Conservation (phyloP, 2,329 filamentous ascomycete species). For the Ophiostoma himal-ulmi region DNA sequence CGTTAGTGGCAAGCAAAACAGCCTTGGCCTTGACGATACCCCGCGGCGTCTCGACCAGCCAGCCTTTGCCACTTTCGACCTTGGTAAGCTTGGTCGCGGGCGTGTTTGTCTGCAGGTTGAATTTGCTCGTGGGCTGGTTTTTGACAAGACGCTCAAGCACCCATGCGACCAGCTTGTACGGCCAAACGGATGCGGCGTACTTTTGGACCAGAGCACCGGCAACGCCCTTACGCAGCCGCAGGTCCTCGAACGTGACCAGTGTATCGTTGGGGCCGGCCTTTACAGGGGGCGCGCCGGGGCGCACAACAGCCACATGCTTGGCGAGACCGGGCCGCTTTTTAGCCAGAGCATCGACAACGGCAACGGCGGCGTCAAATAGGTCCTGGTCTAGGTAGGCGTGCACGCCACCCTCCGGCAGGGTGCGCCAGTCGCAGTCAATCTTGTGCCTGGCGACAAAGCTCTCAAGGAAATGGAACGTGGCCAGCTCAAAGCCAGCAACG, state of each 20-base stretch:
- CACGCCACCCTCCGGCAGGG: slow-evolving; percentile 49
- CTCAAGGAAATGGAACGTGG: slow-evolving; percentile 57
- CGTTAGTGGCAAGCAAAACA: slow-evolving; percentile 77
- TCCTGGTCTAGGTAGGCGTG: slow-evolving; percentile 56
- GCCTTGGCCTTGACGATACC: slow-evolving; percentile 58
- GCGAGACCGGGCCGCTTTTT: slow-evolving; percentile 53
- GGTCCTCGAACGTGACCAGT: slow-evolving; percentile 38
- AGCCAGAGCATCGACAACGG: slow-evolving; percentile 47
- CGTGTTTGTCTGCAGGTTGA: slow-evolving; percentile 72
- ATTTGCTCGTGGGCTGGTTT: slow-evolving; percentile 33
- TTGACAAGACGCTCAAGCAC: slow-evolving; percentile 56
- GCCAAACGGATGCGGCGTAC: slow-evolving; percentile 66
- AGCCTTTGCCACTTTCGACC: slow-evolving; percentile 38
- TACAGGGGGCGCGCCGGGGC: slow-evolving; percentile 23
- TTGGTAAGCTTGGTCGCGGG: slow-evolving; percentile 48
- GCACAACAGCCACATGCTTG: slow-evolving; percentile 40
- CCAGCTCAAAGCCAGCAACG: slow-evolving; percentile 65
- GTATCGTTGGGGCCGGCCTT: background rate
- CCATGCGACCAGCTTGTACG: slow-evolving; percentile 75
- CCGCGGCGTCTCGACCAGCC: slow-evolving; percentile 61
- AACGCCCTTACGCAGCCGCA: slow-evolving; percentile 50
- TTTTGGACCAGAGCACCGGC: slow-evolving; percentile 59
- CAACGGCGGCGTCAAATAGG: slow-evolving; percentile 48
- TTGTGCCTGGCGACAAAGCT: slow-evolving; percentile 50
- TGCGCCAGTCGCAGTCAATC: slow-evolving; percentile 65